Base-by-base conservation (phyloP, 148 eudicot species). In the Rhododendron molle region DNA sequence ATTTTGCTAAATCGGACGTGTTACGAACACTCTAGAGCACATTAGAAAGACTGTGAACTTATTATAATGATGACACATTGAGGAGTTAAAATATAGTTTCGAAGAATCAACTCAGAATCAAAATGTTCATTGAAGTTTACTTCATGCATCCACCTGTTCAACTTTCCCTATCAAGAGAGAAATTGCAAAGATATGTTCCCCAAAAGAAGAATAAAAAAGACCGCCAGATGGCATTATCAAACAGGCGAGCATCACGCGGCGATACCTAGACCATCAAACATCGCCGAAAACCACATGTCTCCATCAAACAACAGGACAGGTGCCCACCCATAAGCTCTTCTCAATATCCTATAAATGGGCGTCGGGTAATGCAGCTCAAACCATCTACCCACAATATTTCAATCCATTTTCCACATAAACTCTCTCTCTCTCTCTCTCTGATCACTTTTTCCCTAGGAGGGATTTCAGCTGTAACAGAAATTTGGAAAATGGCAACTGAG, bases 401-500 rank as follows among this genome's bases (percentile, higher is more conserved):
- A 32, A 32, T 32, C 34, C 34, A 32, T 32, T 32, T 32, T 32
- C 34, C 34, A 32, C 34, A 32, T 32, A 32, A 32, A 32, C 1
- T 32, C 14, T 71, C 2, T 7, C 38, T 65, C 28, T 67, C 4
- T n/a, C 36, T 69, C 74, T 69, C 74, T 26, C 6, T 32, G 1
- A 32, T 32, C 78, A 74, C 23, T 32, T 73, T 58, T 58, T 58
- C 2, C n/a, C n/a, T 5, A 20, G 65, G 65, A 58, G 26, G n/a
- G 5, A 58, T 20, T 58, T 65, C 72, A 65, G 72, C 72, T 10
- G 72, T 10, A 10, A 65, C 72, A n/a, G 30, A 65, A 65, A 13
- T 65, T n/a, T 65, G 32, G 0, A 65, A 85, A 78, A 91, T 91
- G 96, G 80, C 95, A 56, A 90, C 95, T 28, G 88, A 92, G 8